A percentile compares a stretch with the other conserved stretches of the same genome.
These are phyloP conservation scores for Chlorencoelia australis DNA, from an alignment of 2,329 filamentous ascomycete species.

Conservation along the genomic window DNA sequence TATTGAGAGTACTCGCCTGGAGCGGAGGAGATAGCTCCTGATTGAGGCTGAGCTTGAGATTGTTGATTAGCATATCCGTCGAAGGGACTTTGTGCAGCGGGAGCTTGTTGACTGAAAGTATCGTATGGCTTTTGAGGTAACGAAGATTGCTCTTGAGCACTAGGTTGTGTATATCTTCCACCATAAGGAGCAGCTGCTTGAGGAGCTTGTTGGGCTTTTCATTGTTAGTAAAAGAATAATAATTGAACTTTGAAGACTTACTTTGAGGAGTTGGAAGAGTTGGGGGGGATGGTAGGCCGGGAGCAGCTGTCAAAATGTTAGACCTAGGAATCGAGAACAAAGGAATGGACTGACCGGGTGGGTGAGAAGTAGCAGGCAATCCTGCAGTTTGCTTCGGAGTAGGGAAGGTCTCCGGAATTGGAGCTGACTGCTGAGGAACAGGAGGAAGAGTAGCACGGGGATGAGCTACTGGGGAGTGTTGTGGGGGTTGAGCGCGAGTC, in stretches of 20 bases:
- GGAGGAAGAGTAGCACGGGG: constrained; percentile 84
- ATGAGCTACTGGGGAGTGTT: constrained; percentile 72
- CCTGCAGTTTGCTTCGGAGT: constrained; percentile 35
- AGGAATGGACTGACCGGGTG: constrained; percentile 26
- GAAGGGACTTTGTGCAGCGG: constrained; percentile 46
- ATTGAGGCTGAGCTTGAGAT: constrained; percentile 46
- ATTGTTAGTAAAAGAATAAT: no score
- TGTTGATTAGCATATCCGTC: constrained; percentile 51
- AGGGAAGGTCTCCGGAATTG: constrained; percentile 45
- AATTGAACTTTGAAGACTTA: constrained; percentile 6
- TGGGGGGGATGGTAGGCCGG: constrained; percentile 28
- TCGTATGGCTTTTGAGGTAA: constrained; percentile 75
- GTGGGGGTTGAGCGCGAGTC: constrained; percentile 84
- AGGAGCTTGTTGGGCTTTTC: constrained; percentile 26
- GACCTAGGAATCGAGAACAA: constrained; percentile 1
- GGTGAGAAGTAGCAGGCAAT: constrained; percentile 39
- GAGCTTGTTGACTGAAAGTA: constrained; percentile 69
- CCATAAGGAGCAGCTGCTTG: constrained; percentile 35
- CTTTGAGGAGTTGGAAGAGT: constrained; percentile 30
- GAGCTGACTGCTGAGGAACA: constrained; percentile 40
- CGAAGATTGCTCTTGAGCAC: constrained; percentile 48
- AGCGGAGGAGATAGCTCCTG: constrained; percentile 61
- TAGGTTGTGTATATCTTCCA: constrained; percentile 56
- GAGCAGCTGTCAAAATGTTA: constrained; percentile 18
- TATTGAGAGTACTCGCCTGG: constrained; percentile 76